Percentiles rank a stretch among this genome's conserved stretches.
phyloP scores from a whole-genome alignment of 1,139 yeast genomes.

The Blastobotrys capitulatus region DNA sequence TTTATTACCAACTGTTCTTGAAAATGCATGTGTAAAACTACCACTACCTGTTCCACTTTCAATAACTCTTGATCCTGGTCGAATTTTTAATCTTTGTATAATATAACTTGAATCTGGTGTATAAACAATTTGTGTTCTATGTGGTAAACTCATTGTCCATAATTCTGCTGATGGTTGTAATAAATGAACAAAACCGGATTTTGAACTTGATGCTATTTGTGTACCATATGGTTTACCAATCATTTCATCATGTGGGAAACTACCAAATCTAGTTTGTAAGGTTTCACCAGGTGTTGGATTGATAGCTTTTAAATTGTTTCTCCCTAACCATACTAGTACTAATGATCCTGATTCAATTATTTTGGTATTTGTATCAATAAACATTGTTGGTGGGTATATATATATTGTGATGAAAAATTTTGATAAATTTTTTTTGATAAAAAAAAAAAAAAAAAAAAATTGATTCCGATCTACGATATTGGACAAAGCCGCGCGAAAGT shows the following conservation, averaged over 20 bases:
- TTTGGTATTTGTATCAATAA: constrained; percentile 2
- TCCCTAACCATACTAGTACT: constrained; percentile 77
- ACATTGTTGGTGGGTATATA: not conserved
- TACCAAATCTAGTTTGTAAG: constrained; percentile 83
- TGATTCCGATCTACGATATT: too few relatives aligned
- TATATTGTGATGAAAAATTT: too few relatives aligned
- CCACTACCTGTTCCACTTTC: constrained; percentile 99
- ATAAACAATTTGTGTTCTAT: constrained; percentile 95
- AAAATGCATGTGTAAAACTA: constrained; percentile 88
- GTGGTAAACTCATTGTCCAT: constrained; percentile 94
- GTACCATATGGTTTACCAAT: constrained; percentile 79
- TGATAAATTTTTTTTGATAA: too few relatives aligned
- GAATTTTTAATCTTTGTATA: constrained; percentile 69
- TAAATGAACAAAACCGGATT: constrained; percentile 82
- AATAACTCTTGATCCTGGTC: constrained; percentile 71
- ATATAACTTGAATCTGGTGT: constrained; percentile 94
- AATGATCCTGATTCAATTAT: constrained; percentile 75
- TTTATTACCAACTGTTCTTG: constrained; percentile 59
- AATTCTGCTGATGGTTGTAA: constrained; percentile 91
- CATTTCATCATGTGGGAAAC: constrained; percentile 76
- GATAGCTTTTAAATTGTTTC: constrained; percentile 75
- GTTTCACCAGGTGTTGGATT: constrained; percentile 51
- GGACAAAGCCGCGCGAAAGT: too few relatives aligned
- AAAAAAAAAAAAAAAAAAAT: too few relatives aligned
- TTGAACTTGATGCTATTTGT: constrained; percentile 74